Conservation (phyloP, 2,329 filamentous ascomycete genomes). For the Parasarocladium wereldwijsianum region DNA sequence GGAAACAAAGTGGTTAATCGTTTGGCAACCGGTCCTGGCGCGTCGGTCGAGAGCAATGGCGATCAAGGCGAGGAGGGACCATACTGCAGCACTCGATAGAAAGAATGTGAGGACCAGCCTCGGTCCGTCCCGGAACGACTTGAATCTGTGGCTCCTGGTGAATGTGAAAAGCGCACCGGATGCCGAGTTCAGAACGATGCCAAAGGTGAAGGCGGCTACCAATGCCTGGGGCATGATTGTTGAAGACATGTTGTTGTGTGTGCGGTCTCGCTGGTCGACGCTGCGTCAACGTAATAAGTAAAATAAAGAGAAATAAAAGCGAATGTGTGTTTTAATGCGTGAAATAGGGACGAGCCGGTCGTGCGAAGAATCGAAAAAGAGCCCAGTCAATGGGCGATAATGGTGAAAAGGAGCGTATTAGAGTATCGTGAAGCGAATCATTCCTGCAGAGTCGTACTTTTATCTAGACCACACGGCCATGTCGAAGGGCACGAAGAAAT, state of each 20-base stretch:
- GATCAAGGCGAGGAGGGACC: slow-evolving; percentile 38
- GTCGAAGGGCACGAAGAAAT: no score
- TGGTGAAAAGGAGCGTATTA: slow-evolving; percentile 3
- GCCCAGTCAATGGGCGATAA: slow-evolving; percentile 6
- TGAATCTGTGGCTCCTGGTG: slow-evolving; percentile 30
- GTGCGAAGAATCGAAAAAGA: slow-evolving; percentile 6
- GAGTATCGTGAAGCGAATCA: slow-evolving; percentile 6
- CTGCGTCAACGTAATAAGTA: neutral
- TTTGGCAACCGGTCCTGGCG: slow-evolving; percentile 31
- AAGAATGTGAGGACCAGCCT: slow-evolving; percentile 49
- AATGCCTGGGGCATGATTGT: slow-evolving; percentile 30
- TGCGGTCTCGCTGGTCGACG: no score
- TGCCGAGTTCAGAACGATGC: slow-evolving; percentile 37
- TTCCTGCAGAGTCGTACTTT: no score
- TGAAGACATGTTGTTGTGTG: slow-evolving; percentile 26
- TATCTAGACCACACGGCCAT: no score
- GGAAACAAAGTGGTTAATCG: slow-evolving; percentile 34
- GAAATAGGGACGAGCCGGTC: slow-evolving; percentile 5
- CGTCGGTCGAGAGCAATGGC: slow-evolving; percentile 28
- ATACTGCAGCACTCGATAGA: slow-evolving; percentile 33
- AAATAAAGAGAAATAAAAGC: slow-evolving; percentile 3
- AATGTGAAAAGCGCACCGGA: slow-evolving; percentile 29
- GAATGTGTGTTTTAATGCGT: slow-evolving; percentile 4
- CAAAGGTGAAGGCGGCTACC: slow-evolving; percentile 39
- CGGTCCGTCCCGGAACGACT: slow-evolving; percentile 40